A percentile compares a stretch with the other conserved stretches of the same genome.
Conservation (phyloP, 345 rosid genomes). For the Balakata baccata region DNA sequence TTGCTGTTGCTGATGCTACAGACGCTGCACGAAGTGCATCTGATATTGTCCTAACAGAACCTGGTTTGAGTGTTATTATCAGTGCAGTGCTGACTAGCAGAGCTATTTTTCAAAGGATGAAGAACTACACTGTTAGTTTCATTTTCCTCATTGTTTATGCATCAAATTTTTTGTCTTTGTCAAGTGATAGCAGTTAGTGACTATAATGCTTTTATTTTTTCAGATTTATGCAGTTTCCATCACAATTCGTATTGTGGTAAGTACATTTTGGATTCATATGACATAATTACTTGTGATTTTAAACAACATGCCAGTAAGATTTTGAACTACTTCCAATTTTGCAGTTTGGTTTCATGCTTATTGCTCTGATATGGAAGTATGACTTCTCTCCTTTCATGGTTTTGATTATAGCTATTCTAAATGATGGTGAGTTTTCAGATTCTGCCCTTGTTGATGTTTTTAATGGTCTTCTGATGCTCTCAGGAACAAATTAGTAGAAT, state of each 20-base stretch:
- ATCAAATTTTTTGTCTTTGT: neutral
- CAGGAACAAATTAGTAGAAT: neutral
- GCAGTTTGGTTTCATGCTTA: conserved; percentile 35
- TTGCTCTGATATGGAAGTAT: conserved; percentile 31
- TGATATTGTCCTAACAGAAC: conserved; percentile 32
- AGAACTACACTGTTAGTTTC: conserved; percentile 33
- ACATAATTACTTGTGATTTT: neutral
- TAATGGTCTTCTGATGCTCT: neutral
- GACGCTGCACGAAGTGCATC: conserved; percentile 37
- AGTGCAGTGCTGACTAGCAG: conserved; percentile 36
- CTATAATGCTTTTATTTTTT: neutral
- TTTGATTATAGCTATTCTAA: conserved; percentile 34
- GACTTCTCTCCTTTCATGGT: conserved; percentile 41
- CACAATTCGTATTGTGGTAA: conserved; percentile 36
- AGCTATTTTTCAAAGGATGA: conserved; percentile 36
- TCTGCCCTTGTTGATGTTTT: neutral
- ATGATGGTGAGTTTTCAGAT: conserved; percentile 23
- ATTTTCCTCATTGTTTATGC: neutral
- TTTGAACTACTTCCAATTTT: neutral
- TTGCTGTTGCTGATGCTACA: conserved; percentile 35
- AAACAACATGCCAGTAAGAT: neutral
- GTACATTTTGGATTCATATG: neutral
- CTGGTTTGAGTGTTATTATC: conserved; percentile 36
- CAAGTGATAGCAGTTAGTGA: neutral
- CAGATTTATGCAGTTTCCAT: conserved; percentile 38